These are phyloP conservation scores for Citrus reticulata DNA, from an alignment of 345 rosid species.

Conservation along the genomic window DNA sequence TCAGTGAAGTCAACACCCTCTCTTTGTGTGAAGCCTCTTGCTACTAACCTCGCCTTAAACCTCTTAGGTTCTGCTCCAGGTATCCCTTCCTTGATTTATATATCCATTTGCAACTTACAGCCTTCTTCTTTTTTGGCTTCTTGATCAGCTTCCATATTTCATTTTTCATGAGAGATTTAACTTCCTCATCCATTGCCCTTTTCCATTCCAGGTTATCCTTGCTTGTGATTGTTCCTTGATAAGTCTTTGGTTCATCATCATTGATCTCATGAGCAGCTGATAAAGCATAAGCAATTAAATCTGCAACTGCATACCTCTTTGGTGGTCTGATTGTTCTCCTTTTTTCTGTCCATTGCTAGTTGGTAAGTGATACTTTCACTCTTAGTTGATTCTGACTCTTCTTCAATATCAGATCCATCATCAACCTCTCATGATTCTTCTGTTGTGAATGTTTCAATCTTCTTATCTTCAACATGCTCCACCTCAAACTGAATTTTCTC, in stretches of 20 bases:
- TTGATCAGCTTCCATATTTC: neutral
- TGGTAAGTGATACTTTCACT: no score
- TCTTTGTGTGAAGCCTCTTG: neutral
- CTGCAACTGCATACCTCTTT: no score
- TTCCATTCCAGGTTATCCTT: neutral
- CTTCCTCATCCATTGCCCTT: neutral
- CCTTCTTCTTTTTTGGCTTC: neutral
- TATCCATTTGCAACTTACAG: neutral
- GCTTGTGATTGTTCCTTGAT: neutral
- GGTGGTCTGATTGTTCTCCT: no score
- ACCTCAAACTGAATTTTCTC: no score
- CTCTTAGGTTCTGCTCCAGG: fast-evolving
- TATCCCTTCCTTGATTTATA: neutral
- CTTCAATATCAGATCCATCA: no score
- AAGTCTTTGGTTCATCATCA: neutral
- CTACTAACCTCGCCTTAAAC: neutral
- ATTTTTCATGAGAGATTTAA: neutral
- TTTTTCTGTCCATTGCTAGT: no score
- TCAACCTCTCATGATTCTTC: no score
- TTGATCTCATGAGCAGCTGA: neutral
- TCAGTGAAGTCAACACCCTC: no score
- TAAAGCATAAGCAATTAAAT: no score
- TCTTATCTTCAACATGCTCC: no score
- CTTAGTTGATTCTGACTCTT: no score
- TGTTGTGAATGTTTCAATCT: no score